Evolutionary conservation across 768 basidiomycete genomes (phyloP), one percentile per base, ranked within the genome.

Genomic region (Hortiboletus campestris): DNA sequence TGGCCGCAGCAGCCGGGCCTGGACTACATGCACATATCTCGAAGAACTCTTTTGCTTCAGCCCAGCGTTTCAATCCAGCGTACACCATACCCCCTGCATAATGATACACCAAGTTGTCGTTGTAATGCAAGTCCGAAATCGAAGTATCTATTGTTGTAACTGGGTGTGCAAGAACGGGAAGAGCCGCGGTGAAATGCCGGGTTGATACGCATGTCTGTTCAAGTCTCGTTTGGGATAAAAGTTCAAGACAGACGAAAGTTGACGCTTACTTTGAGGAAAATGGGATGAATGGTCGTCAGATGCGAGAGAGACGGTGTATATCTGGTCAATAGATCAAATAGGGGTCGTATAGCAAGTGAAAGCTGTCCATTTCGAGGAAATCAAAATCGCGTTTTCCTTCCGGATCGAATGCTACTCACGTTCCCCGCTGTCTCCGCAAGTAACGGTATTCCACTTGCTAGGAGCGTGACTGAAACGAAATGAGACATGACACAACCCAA

Each of bases 21-120:
- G 83, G 88, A 20, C 80, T 79, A 34, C 81, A 82, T 22, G 85
- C 84, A 55, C 86, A 88, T 28, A 88, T 87, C 72, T 96, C 93
- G 47, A 94, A 86, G 58, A 81, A 85, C 52, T 91, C 87, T 54
- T 84, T 83, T 0, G 93, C 89, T 10, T 85, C 79, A 2, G 74
- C 62, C 84, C 86, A 94, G 17, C 76, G 75, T 62, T 84, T 84
- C 41, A 90, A 75, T 0, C 83, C 83, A 10, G 76, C 72, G 1
- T 87, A 76, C 1, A 80, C 80, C n/a, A 89, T 75, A 2, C 91
- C 93, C 4, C 87, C 91, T 3, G 83, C 75, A 68, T 94, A 93
- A 75, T 94, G 90, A 67, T 94, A 94, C n/a, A 81, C 72, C 22
- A 96, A 78, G 63, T 88, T 88, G 69, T 94, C 93, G 59, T 81